These are phyloP conservation scores for Dimocarpus longan DNA, from an alignment of 345 rosid genomes.

Conservation along the genomic window DNA sequence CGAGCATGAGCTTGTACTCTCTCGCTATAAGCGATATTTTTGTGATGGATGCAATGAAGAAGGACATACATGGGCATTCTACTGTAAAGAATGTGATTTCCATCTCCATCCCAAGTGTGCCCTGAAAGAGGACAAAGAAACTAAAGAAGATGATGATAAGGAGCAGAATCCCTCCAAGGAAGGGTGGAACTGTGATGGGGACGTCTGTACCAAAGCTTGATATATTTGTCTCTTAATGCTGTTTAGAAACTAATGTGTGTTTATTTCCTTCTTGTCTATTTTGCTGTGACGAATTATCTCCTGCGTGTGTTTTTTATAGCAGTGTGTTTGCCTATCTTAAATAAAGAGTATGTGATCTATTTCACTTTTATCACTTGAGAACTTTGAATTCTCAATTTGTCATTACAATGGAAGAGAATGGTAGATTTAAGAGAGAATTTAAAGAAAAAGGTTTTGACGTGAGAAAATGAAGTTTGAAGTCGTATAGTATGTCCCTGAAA, in stretches of 20 bases:
- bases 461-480: too few relatives aligned
- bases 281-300: background rate
- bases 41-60: constrained; percentile 48
- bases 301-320: background rate
- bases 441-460: too few relatives aligned
- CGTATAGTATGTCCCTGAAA: too few relatives aligned
- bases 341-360: too few relatives aligned
- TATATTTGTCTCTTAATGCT: background rate
- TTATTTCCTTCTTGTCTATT: background rate
- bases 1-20: constrained; percentile 62
- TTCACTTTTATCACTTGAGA: too few relatives aligned
- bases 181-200: constrained; percentile 66
- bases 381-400: too few relatives aligned
- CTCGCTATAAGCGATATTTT: constrained; percentile 27
- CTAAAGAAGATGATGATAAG: constrained; percentile 12
- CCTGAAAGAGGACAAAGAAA: constrained; percentile 27
- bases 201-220: constrained; percentile 53
- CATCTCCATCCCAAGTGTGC: constrained; percentile 71
- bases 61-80: constrained; percentile 56
- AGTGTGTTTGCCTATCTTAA: background rate
- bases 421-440: too few relatives aligned
- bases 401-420: too few relatives aligned
- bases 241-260: background rate
- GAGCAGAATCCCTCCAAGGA: constrained; percentile 30
- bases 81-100: constrained; percentile 62